A percentile compares a stretch with the other conserved stretches of the same genome.
Conservation (phyloP, 148 eudicot species). For the Rhododendron simsii region DNA sequence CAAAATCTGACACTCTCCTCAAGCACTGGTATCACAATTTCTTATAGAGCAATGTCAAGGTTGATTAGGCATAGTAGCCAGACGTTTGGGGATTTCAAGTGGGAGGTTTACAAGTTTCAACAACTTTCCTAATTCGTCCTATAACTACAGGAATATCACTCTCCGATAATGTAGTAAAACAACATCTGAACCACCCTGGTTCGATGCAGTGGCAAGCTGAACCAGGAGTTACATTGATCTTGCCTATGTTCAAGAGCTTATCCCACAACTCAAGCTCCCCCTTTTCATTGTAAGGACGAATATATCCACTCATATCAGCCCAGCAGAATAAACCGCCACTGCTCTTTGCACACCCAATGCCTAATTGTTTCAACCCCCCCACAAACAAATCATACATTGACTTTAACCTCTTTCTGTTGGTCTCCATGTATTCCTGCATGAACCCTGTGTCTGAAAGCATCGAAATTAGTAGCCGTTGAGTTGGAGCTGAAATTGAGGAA, state of each 20-base stretch:
- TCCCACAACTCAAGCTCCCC: conserved; percentile 93
- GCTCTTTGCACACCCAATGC: conserved; percentile 63
- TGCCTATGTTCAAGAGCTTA: conserved; percentile 65
- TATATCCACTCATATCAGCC: conserved; percentile 71
- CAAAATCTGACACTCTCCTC: not conserved
- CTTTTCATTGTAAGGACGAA: conserved; percentile 62
- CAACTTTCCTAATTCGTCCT: conserved; percentile 51
- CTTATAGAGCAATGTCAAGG: not conserved
- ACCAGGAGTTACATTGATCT: conserved; percentile 36
- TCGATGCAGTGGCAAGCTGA: conserved; percentile 55
- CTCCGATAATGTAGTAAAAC: conserved; percentile 56
- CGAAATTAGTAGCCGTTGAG: conserved; percentile 56
- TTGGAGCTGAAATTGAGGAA: conserved; percentile 76
- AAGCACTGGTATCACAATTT: not conserved
- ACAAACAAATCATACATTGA: conserved; percentile 55
- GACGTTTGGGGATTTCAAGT: conserved; percentile 4
- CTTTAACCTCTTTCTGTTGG: conserved; percentile 48
- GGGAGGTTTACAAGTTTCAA: conserved; percentile 39
- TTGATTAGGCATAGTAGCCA: not conserved
- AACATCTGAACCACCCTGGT: conserved; percentile 78
- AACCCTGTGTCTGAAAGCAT: conserved; percentile 72
- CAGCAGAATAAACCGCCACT: conserved; percentile 85
- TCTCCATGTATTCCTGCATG: conserved; percentile 38
- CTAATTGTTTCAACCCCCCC: conserved; percentile 55
- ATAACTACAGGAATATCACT: conserved; percentile 57